phyloP scores from a whole-genome alignment of 306 rosid genomes.

The Medicago ruthenica region DNA sequence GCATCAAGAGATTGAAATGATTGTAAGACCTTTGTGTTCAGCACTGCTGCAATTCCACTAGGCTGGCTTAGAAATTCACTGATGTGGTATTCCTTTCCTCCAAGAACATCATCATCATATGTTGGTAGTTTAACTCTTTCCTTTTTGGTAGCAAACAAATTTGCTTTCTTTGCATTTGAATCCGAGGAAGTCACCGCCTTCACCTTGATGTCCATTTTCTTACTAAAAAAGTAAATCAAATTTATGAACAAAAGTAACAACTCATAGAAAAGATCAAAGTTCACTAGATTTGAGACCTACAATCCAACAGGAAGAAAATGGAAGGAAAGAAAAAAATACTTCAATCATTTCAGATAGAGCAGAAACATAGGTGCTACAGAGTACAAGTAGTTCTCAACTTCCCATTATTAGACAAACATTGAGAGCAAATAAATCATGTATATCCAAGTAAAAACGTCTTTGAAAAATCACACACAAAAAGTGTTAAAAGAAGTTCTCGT shows the following conservation, averaged over 20 bases:
- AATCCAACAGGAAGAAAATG: no score
- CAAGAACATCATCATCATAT: slow-evolving; percentile 49
- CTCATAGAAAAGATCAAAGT: slow-evolving; percentile 25
- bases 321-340: no score
- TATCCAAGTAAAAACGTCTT: no score
- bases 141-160: slow-evolving; percentile 65
- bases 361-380: no score
- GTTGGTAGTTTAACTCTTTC: slow-evolving; percentile 71
- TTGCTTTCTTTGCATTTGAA: slow-evolving; percentile 74
- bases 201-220: slow-evolving; percentile 52
- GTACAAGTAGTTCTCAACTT: no score
- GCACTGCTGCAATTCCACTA: slow-evolving; percentile 76
- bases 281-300: neutral
- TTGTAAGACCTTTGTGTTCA: slow-evolving; percentile 73
- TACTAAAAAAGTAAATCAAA: slow-evolving; percentile 48
- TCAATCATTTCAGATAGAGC: no score
- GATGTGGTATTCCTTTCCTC: slow-evolving; percentile 55
- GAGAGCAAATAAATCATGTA: no score
- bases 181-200: slow-evolving; percentile 48
- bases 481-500: neutral
- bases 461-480: neutral
- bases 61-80: slow-evolving; percentile 78
- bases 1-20: slow-evolving; percentile 66
- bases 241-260: slow-evolving; percentile 15
- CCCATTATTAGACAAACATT: no score